A percentile compares a stretch with the other conserved stretches of the same genome.
These are phyloP conservation scores for Capillidium heterosporum DNA, from an alignment of 371 early-diverging fungal species.

Conservation along the genomic window DNA sequence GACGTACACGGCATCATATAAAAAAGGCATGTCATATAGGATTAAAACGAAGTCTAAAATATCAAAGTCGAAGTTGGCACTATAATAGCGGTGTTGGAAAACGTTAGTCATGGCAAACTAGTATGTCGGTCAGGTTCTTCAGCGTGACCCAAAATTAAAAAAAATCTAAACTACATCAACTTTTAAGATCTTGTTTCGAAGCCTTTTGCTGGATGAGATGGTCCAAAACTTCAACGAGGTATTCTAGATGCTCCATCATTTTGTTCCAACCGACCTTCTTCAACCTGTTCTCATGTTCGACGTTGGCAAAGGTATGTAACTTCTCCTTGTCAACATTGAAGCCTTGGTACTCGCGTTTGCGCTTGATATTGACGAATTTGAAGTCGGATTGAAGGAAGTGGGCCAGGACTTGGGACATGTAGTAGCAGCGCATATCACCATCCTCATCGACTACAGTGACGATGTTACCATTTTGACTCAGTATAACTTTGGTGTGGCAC, in stretches of 20 bases:
- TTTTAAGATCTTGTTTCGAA: no score
- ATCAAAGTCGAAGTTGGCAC: no score
- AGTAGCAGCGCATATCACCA: conserved; percentile 14
- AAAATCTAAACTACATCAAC: no score
- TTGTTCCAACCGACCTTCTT: neutral
- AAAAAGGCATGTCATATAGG: no score
- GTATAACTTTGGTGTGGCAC: conserved; percentile 49
- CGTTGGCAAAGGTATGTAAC: neutral
- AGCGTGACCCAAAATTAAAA: no score
- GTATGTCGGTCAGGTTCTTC: no score
- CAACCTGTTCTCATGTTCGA: no score
- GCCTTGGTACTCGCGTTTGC: neutral
- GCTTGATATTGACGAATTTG: neutral
- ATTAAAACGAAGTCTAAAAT: no score
- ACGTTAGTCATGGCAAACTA: no score
- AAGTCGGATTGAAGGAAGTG: neutral
- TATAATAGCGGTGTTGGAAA: no score
- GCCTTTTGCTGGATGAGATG: neutral
- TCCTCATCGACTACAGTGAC: conserved; percentile 27
- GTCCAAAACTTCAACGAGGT: neutral
- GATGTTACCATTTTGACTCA: conserved; percentile 26
- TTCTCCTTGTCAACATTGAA: neutral
- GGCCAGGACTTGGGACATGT: conserved; percentile 10
- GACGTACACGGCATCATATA: no score
- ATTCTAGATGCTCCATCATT: neutral